Base-by-base conservation (phyloP, 805 yeast genomes). In the Zygosaccharomyces kombuchaensis region DNA sequence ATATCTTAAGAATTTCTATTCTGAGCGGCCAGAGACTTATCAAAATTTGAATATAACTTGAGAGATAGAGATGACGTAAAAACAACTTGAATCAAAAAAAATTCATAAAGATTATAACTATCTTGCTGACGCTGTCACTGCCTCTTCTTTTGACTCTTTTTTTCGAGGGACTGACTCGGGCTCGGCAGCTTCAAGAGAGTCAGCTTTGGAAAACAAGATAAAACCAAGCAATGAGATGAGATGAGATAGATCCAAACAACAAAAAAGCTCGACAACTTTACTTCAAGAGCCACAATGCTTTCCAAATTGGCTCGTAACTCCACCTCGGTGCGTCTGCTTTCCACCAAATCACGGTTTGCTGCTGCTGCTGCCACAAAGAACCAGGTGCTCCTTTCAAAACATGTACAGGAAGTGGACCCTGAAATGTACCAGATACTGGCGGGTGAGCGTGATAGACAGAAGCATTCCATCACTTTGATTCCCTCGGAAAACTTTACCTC, bases 401-500 rank as follows among this genome's bases (percentile, higher is more conserved):
- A 73, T 60, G 83, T 84, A 51, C 66, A 76, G 48, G 84, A 81
- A 35, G 74, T 81, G 47, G 97, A 89, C 65, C 91, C 95, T 39
- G 96, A 90, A 66, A 87, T 90, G 72, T 81, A 79, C 53, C 74
- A 77, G 44, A 89, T 91, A 66, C 74, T 90, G 66, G 74, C 77
- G 53, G 77, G 77, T 45, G 98, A 91, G 69, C 79, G 80, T 52
- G 74, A 72, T 59, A 83, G 99, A 71, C 99, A 91, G 73, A 85
- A 82, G 72, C 86, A 85, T 66, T 88, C 96, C 23, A 82, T 91
- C 63, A 89, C 91, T 34, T 75, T 91, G 68, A 91, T 91, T 67
- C 96, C 99, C 16, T 85, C 95, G 36, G 99, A 91, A 68, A 91
- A 91, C 71, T 91, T 90, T 77, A 91, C 99, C 46, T 86, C 97